These are phyloP conservation scores for Corylus avellana DNA, from an alignment of 306 rosid genomes.

Conservation along the genomic window DNA sequence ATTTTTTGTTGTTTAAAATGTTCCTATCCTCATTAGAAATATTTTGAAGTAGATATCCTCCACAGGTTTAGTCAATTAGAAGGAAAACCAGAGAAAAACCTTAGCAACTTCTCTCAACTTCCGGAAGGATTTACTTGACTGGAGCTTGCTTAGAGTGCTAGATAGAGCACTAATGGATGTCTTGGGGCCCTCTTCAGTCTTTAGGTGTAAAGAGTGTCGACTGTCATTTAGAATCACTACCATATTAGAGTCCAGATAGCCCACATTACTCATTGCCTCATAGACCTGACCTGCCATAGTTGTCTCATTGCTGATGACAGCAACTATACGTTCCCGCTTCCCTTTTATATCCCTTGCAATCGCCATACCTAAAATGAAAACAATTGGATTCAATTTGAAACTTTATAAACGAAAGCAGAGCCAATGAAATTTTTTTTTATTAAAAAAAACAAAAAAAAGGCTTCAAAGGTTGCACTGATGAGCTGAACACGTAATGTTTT, in stretches of 20 bases:
- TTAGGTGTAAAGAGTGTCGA: constrained; percentile 77
- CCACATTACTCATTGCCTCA: constrained; percentile 93
- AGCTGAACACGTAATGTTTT: neutral
- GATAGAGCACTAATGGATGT: constrained; percentile 77
- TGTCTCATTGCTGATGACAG: constrained; percentile 81
- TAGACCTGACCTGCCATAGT: constrained; percentile 89
- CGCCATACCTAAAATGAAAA: constrained; percentile 77
- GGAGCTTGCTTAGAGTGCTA: constrained; percentile 85
- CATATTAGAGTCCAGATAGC: constrained; percentile 87
- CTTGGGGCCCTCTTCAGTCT: constrained; percentile 66
- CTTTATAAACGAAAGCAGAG: neutral
- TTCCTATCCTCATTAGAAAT: constrained; percentile 1
- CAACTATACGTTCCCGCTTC: constrained; percentile 69
- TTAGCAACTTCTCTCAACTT: constrained; percentile 89
- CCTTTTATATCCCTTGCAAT: constrained; percentile 90
- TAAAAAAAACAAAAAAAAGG: neutral
- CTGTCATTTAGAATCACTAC: constrained; percentile 88
- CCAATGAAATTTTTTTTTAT: neutral
- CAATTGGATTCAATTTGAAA: neutral
- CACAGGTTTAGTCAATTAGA: neutral
- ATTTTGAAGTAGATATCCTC: neutral
- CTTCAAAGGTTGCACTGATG: neutral
- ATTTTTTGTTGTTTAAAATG: neutral
- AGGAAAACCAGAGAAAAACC: constrained; percentile 43
- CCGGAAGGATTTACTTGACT: constrained; percentile 89